Evolutionary conservation across 805 yeast species (phyloP), one percentile per base, ranked within the genome.

Genomic region (Starmerella apis): DNA sequence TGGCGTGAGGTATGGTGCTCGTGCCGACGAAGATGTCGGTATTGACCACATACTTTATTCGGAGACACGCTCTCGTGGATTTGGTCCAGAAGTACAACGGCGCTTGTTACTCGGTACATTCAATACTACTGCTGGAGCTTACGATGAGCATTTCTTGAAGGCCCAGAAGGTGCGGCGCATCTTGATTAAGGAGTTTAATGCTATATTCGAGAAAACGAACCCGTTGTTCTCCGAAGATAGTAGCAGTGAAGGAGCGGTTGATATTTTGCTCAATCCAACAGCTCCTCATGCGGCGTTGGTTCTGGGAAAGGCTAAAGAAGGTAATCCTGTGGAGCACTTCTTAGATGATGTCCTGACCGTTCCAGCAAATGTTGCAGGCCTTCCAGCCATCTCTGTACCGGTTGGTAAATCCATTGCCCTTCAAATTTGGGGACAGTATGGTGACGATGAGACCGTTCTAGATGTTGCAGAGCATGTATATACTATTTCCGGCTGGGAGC

Each of bases 361-460:
- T 4, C 96, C 98, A 0, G 83, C 92, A 36, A 87, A 95, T 1
- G 66, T 94, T 51, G 94, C 95, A 0, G 97, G 97, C 0, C 64
- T 90, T 1, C 99, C 99, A 0, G 78, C 95, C 0, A 72, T 90
- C 10, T 75, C 83, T 1, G 68, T 88, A 2, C 99, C 99, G 0
- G 72, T 74, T 58, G 61, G 59, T 1, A 60, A 60, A 1, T 64
- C 66, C 1, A 65, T 66, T 1, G 71, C 77, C 0, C 68, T 92
- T 24, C 97, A 94, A 62, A 57, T 92, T 2, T 75, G 81, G 61
- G 94, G 88, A 1, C 97, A 90, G 63, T 83, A 70, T 61, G 96
- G 96, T 11, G 81, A 83, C 58, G 99, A 92, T 61, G 60, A 66
- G 10, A 65, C 71, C 1, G 78, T 88, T 0, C 64, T 92, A 18